phyloP scores from a whole-genome alignment of 1,284 basidiomycete genomes.

The Microbotryomycetes sp. region DNA sequence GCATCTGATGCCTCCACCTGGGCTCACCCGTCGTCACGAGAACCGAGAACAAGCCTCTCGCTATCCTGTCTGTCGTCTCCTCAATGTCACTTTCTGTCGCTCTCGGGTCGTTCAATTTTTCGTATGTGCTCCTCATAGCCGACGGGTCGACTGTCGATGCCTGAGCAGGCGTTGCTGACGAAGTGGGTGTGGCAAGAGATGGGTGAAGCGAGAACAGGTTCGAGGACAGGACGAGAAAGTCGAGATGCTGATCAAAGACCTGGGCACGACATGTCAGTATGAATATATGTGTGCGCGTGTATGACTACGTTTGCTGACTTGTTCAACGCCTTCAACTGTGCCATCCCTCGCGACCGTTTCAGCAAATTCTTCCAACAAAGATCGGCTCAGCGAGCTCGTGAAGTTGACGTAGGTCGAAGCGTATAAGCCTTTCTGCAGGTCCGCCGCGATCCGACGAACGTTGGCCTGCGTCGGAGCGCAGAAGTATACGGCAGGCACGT shows the following conservation, averaged over 20 bases:
- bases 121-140: conserved; percentile 55
- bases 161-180: conserved; percentile 15
- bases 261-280: conserved; percentile 40
- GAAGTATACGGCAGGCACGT: conserved; percentile 97
- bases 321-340: conserved; percentile 73
- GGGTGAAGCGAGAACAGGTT: conserved; percentile 82
- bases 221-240: conserved; percentile 89
- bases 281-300: neutral
- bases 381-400: conserved; percentile 78
- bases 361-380: conserved; percentile 89
- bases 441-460: conserved; percentile 67
- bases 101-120: conserved; percentile 84
- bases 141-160: conserved; percentile 36
- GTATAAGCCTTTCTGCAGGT: conserved; percentile 77
- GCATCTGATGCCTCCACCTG: neutral
- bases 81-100: conserved; percentile 89
- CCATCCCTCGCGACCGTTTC: conserved; percentile 76
- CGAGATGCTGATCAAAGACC: conserved; percentile 93
- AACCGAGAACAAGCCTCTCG: conserved; percentile 84
- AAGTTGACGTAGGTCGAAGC: conserved; percentile 94
- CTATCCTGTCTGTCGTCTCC: conserved; percentile 84
- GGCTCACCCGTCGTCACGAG: conserved; percentile 78
- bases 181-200: conserved; percentile 22
- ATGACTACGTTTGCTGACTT: conserved; percentile 47
- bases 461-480: conserved; percentile 84